Base-by-base conservation (phyloP, 2,329 filamentous ascomycete species). In the Colletotrichum sp. region DNA sequence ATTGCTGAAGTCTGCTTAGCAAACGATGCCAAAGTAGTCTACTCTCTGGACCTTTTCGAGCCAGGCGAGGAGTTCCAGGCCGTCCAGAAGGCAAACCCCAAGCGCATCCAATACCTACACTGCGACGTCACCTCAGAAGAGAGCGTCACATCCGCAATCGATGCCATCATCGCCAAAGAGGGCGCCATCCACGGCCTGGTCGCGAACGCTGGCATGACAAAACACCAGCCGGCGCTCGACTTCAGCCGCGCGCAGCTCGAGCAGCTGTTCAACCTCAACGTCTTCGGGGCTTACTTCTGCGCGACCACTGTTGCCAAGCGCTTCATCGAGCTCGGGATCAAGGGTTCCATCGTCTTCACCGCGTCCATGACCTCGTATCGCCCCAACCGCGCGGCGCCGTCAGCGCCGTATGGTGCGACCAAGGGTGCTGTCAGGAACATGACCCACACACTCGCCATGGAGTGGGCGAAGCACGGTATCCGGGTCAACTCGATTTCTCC, bases 291-390 rank as follows among this genome's bases (percentile, higher is more conserved):
- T 18, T 88, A 84, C 80, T 85, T 85, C 79, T 88, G 86, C 79
- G 87, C 87, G 10, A 86, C 83, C 8, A 83, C 85, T n/a, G 87
- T 85, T 3, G 87, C 87, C 10, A 84, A 85, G 66, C 84, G 84
- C 39, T 85, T 86, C 75, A 85, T 85, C 72, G 79, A 82, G 77
- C 81, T 83, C 15, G 78, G 79, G 24, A 80, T 78, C 73, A 83
- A 83, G 79, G 85, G 84, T 4, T 81, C 80, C 62, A 83, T 86
- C 67, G 86, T 89, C 67, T 87, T 89, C 79, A 89, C 87, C 7
- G 84, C 87, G 2, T 85, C 82, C 74, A 89, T 89, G 87, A 87
- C 88, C 5, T 85, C 83, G 5, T 88, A 89, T 79, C 83, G 87
- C 3, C 87, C 87, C 2, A 89, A 89, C 79, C 83, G 87, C n/a